Base-by-base conservation (phyloP, 1,284 basidiomycete species). In the Porogramme epimiltina region DNA sequence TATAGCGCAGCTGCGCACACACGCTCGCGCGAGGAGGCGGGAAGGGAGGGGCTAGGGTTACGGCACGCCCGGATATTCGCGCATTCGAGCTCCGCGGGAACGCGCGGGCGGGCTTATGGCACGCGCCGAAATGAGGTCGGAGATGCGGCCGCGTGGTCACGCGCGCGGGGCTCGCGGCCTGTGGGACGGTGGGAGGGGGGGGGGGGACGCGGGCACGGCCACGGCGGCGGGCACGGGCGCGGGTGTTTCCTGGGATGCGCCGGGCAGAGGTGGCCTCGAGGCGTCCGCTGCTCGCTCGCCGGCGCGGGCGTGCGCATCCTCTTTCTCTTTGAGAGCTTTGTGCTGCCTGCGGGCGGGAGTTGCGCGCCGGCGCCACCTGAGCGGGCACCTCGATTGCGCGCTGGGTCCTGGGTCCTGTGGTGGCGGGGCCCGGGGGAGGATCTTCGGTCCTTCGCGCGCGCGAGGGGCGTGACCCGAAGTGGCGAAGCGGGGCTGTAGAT, bases 71-170 rank as follows among this genome's bases (percentile, higher is more conserved):
- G 34, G 34, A 31, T 26, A 22, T 34, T 28, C 28, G 13, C 40
- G 31, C 13, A 43, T 53, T 53, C 51, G 39, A 28, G 46, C 51
- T 36, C 36, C 46, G 51, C 51, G 34, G 24, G 42, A 49, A 47
- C 22, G 41, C 26, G 34, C 42, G 23, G 26, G 42, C 23, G 37
- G 22, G 56, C 39, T 53, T 48, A 55, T 55, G 49, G 54, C 40
- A 59, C 25, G 34, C 51, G 37, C 57, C 57, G 57, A 51, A 49
- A 41, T 28, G 51, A 38, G 34, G 49, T 51, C 57, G 57, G 57
- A 59, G 51, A 47, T 19, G 11, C 20, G 31, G 42, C 48, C 50
- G 55, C 48, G 51, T 48, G 45, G 53, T 37, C 34, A 37, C 34
- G 34, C n/a, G 34, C 34, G 31, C 9, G 33, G 20, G 28, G 42